Conservation (phyloP, 225 moss, liverwort and hornwort species). For the Thuidium tamariscinum region DNA sequence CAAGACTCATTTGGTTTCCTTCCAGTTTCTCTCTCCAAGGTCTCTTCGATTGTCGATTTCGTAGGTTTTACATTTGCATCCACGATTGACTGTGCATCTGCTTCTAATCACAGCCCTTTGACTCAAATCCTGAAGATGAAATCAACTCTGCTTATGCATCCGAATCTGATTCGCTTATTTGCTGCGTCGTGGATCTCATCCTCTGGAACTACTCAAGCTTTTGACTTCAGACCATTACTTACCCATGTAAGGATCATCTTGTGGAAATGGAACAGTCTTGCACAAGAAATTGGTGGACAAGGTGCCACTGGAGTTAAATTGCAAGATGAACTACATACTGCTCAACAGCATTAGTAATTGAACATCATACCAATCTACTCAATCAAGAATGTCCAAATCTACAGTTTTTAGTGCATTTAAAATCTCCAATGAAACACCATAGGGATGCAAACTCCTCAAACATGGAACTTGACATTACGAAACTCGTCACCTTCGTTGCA, state of each 20-base stretch:
- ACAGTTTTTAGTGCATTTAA: neutral
- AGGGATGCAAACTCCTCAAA: no score
- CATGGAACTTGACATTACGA: neutral
- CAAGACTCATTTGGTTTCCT: neutral
- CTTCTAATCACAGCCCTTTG: neutral
- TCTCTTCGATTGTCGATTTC: neutral
- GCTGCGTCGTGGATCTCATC: neutral
- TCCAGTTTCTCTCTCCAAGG: neutral
- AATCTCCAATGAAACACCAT: neutral
- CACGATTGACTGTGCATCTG: neutral
- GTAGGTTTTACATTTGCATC: neutral
- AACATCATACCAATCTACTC: neutral
- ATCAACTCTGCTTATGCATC: neutral
- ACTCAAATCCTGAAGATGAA: neutral
- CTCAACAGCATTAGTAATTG: neutral
- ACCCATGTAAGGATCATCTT: neutral
- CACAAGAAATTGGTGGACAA: neutral
- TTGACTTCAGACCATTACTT: neutral
- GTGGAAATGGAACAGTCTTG: neutral
- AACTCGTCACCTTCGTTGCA: neutral
- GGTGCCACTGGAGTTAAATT: neutral
- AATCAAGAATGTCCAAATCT: neutral
- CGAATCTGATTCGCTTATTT: neutral
- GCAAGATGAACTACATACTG: no score
- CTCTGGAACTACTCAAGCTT: neutral